Evolutionary conservation across 2,329 filamentous ascomycete genomes (phyloP).

Genomic region (Trichoderma citrinoviride): DNA sequence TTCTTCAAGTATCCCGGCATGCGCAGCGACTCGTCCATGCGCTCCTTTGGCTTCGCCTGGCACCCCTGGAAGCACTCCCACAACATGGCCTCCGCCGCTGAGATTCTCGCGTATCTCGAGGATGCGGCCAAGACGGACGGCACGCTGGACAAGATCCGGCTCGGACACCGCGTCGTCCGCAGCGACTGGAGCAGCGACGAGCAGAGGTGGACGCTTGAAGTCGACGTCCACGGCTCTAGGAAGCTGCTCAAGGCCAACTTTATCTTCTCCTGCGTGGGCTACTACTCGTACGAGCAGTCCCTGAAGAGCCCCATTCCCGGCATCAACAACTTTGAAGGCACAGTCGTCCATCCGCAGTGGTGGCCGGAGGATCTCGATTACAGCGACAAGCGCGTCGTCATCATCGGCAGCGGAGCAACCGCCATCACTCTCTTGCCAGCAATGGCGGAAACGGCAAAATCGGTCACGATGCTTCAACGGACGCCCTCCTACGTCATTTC

Average conservation of each 20-base stretch:
- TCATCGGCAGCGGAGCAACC: slow-evolving; percentile 77
- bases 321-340: slow-evolving; percentile 63
- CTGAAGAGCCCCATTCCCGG: slow-evolving; percentile 62
- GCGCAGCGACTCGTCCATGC: slow-evolving; percentile 62
- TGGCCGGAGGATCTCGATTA: slow-evolving; percentile 71
- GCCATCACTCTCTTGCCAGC: slow-evolving; percentile 73
- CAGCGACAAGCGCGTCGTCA: slow-evolving; percentile 62
- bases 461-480: slow-evolving; percentile 78
- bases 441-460: slow-evolving; percentile 60
- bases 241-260: slow-evolving; percentile 47
- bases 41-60: slow-evolving; percentile 66
- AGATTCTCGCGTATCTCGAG: slow-evolving; percentile 55
- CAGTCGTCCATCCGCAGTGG: slow-evolving; percentile 68
- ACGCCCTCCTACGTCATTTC: slow-evolving; percentile 69
- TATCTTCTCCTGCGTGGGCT: slow-evolving; percentile 61
- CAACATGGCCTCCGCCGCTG: slow-evolving; percentile 50
- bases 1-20: slow-evolving; percentile 76
- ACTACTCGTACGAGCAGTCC: slow-evolving; percentile 69
- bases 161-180: slow-evolving; percentile 47
- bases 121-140: slow-evolving; percentile 50
- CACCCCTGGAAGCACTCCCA: slow-evolving; percentile 61
- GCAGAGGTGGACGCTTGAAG: slow-evolving; percentile 54
- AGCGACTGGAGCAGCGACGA: slow-evolving; percentile 55
- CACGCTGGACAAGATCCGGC: slow-evolving; percentile 54
- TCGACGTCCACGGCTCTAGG: slow-evolving; percentile 35